Evolutionary conservation across 2,329 filamentous ascomycete genomes (phyloP), one percentile per base, ranked within the genome.

Genomic region (Phialophora chinensis): DNA sequence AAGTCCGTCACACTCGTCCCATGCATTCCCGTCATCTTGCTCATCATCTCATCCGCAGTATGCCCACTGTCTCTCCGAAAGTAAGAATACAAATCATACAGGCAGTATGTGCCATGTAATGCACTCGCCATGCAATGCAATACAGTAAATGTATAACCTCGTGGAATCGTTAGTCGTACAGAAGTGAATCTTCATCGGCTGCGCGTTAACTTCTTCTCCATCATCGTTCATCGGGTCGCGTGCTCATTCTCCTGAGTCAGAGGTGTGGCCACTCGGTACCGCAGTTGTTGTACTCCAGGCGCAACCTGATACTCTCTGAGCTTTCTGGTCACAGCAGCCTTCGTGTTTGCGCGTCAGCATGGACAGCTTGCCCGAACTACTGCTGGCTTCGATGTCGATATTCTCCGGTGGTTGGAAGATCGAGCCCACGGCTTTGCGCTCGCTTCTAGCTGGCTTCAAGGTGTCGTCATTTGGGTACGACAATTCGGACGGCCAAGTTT

Each of bases 371-470:
- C 14, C 52, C 35, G 7, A 17, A n/a, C 50, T 10, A 20, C 25
- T 12, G 38, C 17, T 27, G 4, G 23, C 23, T 20, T 10, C 25
- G 20, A 10, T 35, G 2, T 44, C 27, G 31, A 57, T 29, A 52
- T 31, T 5, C 8, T 50, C 23, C 8, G 54, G 60, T 14, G 47
- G 1, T 12, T 58, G 25, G 47, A 66, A 69, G n/a, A 69, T 25
- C 29, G 53, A 59, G 20, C 50, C 61, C 12, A 66, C 20, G 6
- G 57, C 62, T 47, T 56, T 63, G 49, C 68, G 68, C 23, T 63
- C 63, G 52, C 33, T 63, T 38, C 65, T 66, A 31, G 33, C 53
- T 2, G 68, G 68, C 35, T 67, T 63, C 25, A 67, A 27, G 3
- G 68, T 69, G 14, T 69, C 65, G 20, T 66, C 60, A 27, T 33